phyloP scores from a whole-genome alignment of 2,329 filamentous ascomycete species.

The Elsinoe batatas region DNA sequence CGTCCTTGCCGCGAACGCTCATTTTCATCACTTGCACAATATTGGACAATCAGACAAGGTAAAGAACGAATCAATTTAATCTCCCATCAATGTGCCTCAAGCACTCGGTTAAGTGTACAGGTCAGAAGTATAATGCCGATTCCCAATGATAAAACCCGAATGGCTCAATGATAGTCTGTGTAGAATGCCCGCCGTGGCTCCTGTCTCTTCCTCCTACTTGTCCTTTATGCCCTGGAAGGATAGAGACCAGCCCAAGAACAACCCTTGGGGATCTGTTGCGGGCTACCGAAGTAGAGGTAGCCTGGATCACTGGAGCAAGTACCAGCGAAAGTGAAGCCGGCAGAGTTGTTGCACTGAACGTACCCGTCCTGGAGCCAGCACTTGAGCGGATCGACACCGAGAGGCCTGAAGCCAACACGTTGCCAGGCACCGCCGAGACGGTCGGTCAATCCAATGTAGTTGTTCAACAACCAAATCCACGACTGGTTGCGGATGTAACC shows the following conservation, averaged over 20 bases:
- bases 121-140: background rate
- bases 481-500: conserved; percentile 6
- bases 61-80: background rate
- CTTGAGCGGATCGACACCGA: conserved; percentile 2
- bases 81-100: background rate
- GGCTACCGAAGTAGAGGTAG: conserved; percentile 2
- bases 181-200: background rate
- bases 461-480: background rate
- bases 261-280: background rate
- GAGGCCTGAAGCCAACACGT: background rate
- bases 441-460: conserved; percentile 7
- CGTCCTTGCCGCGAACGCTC: background rate
- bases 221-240: background rate
- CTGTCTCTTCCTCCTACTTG: background rate
- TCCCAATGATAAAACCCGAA: background rate
- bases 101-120: background rate
- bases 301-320: background rate
- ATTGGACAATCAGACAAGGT: too few relatives aligned
- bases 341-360: background rate
- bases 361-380: conserved; percentile 4
- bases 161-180: background rate
- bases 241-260: conserved; percentile 5
- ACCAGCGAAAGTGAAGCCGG: background rate
- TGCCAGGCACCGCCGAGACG: conserved; percentile 9
- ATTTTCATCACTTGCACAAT: too few relatives aligned